Percentiles rank a stretch among this genome's conserved stretches.
Conservation (phyloP, 2,329 filamentous ascomycete species). For the Xylaria sp. region DNA sequence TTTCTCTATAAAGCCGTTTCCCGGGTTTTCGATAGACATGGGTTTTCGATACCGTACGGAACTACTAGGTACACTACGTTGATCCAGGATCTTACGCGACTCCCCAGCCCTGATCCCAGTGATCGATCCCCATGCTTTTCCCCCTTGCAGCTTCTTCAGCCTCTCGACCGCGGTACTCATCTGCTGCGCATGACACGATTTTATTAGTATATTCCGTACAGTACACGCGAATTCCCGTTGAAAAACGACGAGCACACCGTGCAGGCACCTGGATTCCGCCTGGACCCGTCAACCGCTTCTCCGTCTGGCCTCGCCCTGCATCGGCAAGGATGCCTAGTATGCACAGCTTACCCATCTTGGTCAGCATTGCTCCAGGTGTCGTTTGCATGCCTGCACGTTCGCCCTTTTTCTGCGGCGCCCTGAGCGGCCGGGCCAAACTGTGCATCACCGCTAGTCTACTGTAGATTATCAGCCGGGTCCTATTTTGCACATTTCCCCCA, state of each 20-base stretch:
- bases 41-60: no score
- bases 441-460: background rate
- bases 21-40: no score
- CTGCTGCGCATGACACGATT: conserved; percentile 16
- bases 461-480: no score
- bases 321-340: conserved; percentile 6
- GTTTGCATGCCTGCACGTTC: background rate
- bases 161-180: conserved; percentile 11
- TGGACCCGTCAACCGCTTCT: background rate
- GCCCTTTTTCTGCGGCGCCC: background rate
- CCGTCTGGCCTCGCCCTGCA: background rate
- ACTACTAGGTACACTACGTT: no score
- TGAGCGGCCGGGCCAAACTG: background rate
- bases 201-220: conserved; percentile 16
- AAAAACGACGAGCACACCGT: background rate
- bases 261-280: background rate
- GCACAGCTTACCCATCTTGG: background rate
- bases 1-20: no score
- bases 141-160: conserved; percentile 15
- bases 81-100: conserved; percentile 11
- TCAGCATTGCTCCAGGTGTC: background rate
- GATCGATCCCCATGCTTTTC: background rate
- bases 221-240: background rate
- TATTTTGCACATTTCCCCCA: background rate
- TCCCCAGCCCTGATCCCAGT: background rate